Base-by-base conservation (phyloP, 768 basidiomycete genomes). In the Russula emetica region DNA sequence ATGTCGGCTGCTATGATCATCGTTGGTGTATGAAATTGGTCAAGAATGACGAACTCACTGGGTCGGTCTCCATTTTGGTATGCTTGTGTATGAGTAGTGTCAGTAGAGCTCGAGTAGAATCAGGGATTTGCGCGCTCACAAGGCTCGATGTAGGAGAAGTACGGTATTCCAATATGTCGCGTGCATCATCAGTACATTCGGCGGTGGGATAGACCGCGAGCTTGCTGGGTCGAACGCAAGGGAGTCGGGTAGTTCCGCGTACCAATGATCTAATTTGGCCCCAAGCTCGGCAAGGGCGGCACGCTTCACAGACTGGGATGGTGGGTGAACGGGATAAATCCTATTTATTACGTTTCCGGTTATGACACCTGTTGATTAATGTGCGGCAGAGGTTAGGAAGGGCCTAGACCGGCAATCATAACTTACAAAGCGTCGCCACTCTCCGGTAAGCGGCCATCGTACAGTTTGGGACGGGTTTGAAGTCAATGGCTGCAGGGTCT, bases 101-200 rank as follows among this genome's bases (percentile, higher is more conserved):
- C n/a, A 61, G 24, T 44, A 28, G 3, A 20, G 30, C 30, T 54
- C 20, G 3, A 5, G 44, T 20, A 34, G 53, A 32, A 54, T 24
- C n/a, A 7, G 6, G 9, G 14, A 13, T 30, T 30, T 18, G 49
- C 20, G 18, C 28, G 80, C 90, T 79, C 73, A 91, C 90, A 90
- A 92, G 18, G 87, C 88, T 57, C 90, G 81, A 72, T 92, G 82
- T 44, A 92, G 78, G 42, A 92, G 76, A 14, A 92, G 77, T 5
- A 92, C 85, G 20, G 87, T 80, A 8, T 83, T 84, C 83, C 88
- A 89, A 71, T 92, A 92, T 66, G 88, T 80, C 61, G 89, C 79
- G 68, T 92, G 87, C 47, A 92, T 75, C 52, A 83, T 79, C 34
- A 91, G 72, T 28, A 91, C 79, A 58, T 86, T 83, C 1, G 90